Base-by-base conservation (phyloP, 1,139 yeast species). In the Nakaseomyces glabratus region DNA sequence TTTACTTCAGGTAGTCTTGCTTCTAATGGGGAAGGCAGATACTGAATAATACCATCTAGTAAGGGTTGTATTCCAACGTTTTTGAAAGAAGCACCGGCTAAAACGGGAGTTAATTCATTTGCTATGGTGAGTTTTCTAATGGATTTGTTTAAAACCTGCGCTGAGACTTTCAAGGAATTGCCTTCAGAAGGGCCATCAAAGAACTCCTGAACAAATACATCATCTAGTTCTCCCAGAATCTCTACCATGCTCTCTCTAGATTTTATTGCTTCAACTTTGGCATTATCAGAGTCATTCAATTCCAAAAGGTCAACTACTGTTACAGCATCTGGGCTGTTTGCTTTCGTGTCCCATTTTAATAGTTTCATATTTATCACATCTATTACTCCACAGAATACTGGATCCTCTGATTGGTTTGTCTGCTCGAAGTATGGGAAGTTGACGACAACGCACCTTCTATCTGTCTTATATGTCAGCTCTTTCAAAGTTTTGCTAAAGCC, bases 61-160 rank as follows among this genome's bases (percentile, higher is more conserved):
- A 93, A 62, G 0, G 97, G 96, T 53, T 90, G 98, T 2, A 90
- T 94, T 10, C 98, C 98, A 35, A 90, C 81, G 52, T 90, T 90
- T 43, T 69, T 73, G 60, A 90, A 90, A 35, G 96, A 82, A 1
- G 97, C 82, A 3, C 99, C 98, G 58, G 96, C 85, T 24, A 86
- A 62, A 0, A 90, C 82, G 0, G 99, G 97, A 0, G 81, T 71
- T 2, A 84, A 66, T 24, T 64, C 60, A 36, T 71, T 69, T 1
- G 57, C 57, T 3, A 84, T 47, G 0, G 95, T 82, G 1, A 82
- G 74, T 20, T 62, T 61, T 36, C 84, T 64, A 9, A 90, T 67
- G 0, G 94, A 79, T 11, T 52, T 48, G 34, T 67, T 69, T 20
- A 90, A 61, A 2, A 70, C 50, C 0, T 49, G 45, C 0, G 71